Evolutionary conservation across 495 filamentous ascomycete species (phyloP).

Genomic region (Schizothecium vesticola): DNA sequence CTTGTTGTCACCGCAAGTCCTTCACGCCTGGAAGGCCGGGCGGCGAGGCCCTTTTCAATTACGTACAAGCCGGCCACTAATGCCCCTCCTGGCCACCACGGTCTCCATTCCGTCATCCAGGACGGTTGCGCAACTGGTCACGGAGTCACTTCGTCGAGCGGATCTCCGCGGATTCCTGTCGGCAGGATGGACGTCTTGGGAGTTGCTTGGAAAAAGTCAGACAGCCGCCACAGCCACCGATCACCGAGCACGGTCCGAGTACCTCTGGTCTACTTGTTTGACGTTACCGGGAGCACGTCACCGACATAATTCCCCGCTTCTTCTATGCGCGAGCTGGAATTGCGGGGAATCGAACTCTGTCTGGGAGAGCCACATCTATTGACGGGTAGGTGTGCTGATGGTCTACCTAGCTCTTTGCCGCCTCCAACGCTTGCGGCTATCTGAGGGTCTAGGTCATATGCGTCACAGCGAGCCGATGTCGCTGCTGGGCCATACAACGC

Average conservation of each 20-base stretch:
- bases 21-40: background rate
- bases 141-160: constrained; percentile 2
- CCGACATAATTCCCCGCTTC: constrained; percentile 9
- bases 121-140: constrained; percentile 16
- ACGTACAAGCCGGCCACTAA: constrained; percentile 33
- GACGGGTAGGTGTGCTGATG: background rate
- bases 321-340: background rate
- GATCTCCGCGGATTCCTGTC: constrained; percentile 26
- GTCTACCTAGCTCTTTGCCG: background rate
- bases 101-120: constrained; percentile 15
- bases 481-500: background rate
- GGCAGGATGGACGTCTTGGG: background rate
- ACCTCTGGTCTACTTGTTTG: background rate
- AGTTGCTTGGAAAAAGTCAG: background rate
- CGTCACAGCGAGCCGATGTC: background rate
- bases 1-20: background rate
- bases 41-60: constrained; percentile 29
- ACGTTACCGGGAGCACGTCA: constrained; percentile 13
- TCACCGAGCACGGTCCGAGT: constrained; percentile 1
- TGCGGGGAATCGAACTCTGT: constrained; percentile 6
- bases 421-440: background rate
- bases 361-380: background rate
- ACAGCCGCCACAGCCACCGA: background rate
- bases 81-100: constrained; percentile 15
- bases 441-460: background rate